A percentile compares a stretch with the other conserved stretches of the same genome.
phyloP scores from a whole-genome alignment of 169 alveolate species.

The Toxoplasma gondii region DNA sequence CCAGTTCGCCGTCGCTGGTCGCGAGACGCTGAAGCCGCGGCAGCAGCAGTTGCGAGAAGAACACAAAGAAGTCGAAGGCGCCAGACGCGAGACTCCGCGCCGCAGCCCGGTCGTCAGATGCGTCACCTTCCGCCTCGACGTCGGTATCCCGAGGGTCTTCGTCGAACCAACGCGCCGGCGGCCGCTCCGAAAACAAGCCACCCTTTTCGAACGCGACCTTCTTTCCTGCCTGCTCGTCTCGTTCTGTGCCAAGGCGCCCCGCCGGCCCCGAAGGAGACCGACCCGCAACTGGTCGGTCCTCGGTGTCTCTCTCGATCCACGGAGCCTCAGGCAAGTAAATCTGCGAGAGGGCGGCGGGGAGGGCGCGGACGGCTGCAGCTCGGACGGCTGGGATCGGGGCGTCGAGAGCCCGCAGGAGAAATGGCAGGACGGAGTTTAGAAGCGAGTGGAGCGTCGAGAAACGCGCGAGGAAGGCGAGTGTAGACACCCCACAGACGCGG shows the following conservation, averaged over 20 bases:
- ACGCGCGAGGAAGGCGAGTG: slow-evolving; percentile 45
- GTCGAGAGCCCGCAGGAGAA: slow-evolving; percentile 22
- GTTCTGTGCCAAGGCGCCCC: too few species aligned
- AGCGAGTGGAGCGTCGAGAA: slow-evolving; percentile 52
- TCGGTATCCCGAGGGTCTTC: neutral
- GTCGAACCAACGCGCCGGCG: neutral
- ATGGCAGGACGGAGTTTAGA: slow-evolving; percentile 57
- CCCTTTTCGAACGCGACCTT: neutral
- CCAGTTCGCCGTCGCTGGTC: slow-evolving; percentile 39
- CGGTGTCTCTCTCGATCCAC: too few species aligned
- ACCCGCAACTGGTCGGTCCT: too few species aligned
- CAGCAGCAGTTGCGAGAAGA: slow-evolving; percentile 33
- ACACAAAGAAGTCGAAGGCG: neutral
- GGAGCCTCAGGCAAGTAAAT: slow-evolving; percentile 3
- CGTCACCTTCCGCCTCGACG: slow-evolving; percentile 26
- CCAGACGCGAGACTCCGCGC: neutral
- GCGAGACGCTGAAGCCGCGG: slow-evolving; percentile 41
- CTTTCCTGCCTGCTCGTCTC: too few species aligned
- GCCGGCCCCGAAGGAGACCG: too few species aligned
- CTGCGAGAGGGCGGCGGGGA: slow-evolving; percentile 62
- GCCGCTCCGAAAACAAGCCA: neutral
- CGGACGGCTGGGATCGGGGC: slow-evolving; percentile 52
- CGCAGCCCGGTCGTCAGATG: slow-evolving; percentile 14
- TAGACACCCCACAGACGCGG: slow-evolving; percentile 49
- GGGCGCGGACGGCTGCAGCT: slow-evolving; percentile 45